Evolutionary conservation across 2,329 filamentous ascomycete species (phyloP).

Genomic region (Beauveria bassiana): DNA sequence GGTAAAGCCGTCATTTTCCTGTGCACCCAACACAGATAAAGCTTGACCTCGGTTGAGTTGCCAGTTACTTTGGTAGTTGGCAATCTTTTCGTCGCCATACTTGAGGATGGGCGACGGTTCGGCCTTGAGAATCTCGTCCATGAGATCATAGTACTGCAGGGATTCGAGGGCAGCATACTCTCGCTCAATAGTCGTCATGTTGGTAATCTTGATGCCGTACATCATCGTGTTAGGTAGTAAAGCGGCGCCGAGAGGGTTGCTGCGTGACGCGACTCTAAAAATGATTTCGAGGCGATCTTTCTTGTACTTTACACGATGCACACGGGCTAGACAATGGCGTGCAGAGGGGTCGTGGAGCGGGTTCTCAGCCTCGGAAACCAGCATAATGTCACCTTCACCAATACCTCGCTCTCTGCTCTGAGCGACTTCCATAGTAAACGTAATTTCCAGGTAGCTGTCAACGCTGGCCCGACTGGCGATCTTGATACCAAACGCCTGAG

Average conservation of each 20-base stretch:
- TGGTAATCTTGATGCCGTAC: slow-evolving; percentile 75
- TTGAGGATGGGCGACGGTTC: slow-evolving; percentile 82
- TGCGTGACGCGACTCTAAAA: slow-evolving; percentile 68
- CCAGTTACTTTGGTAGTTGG: slow-evolving; percentile 66
- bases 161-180: slow-evolving; percentile 90
- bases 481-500: slow-evolving; percentile 78
- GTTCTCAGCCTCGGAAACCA: slow-evolving; percentile 67
- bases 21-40: slow-evolving; percentile 81
- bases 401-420: slow-evolving; percentile 66
- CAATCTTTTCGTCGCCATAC: slow-evolving; percentile 67
- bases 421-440: slow-evolving; percentile 65
- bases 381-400: slow-evolving; percentile 78
- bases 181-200: slow-evolving; percentile 88
- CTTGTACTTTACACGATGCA: slow-evolving; percentile 73
- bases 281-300: slow-evolving; percentile 76
- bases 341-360: slow-evolving; percentile 59
- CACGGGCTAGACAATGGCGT: slow-evolving; percentile 78
- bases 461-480: slow-evolving; percentile 82
- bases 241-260: slow-evolving; percentile 51
- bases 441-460: slow-evolving; percentile 88
- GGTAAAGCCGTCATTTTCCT: slow-evolving; percentile 95
- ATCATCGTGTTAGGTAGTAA: slow-evolving; percentile 65
- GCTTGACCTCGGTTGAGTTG: slow-evolving; percentile 83
- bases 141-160: slow-evolving; percentile 90
- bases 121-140: slow-evolving; percentile 82